phyloP scores from a whole-genome alignment of 1,284 basidiomycete genomes.

The Heterobasidion parviporum region DNA sequence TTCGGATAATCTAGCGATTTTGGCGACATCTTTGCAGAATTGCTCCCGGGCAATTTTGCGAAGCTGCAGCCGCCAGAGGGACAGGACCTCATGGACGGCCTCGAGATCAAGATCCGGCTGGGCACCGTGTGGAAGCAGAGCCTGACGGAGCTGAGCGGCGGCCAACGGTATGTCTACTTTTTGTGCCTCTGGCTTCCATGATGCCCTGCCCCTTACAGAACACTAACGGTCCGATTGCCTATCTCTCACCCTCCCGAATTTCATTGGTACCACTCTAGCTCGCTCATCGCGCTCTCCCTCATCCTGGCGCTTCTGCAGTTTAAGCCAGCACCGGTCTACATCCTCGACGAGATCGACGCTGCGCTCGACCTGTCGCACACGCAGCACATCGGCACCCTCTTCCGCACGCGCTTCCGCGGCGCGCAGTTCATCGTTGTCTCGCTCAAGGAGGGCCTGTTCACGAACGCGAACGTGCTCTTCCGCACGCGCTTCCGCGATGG shows the following conservation, averaged over 20 bases:
- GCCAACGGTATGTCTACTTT: constrained; percentile 68
- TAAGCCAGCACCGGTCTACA: constrained; percentile 99
- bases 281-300: constrained; percentile 91
- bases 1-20: constrained; percentile 63
- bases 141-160: constrained; percentile 94
- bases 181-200: background rate
- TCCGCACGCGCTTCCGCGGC: constrained; percentile 95
- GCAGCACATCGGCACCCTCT: constrained; percentile 94
- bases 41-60: constrained; percentile 94
- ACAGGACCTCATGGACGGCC: constrained; percentile 87
- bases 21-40: constrained; percentile 92
- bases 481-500: constrained; percentile 88
- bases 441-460: constrained; percentile 95
- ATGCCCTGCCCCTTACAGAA: background rate
- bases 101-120: constrained; percentile 95
- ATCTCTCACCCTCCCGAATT: background rate
- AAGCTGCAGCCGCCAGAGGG: constrained; percentile 93
- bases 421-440: constrained; percentile 98
- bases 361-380: constrained; percentile 95
- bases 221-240: background rate
- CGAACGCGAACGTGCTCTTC: constrained; percentile 97
- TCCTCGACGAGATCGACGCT: constrained; percentile 97
- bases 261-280: constrained; percentile 37
- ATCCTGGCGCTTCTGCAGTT: constrained; percentile 99
- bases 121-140: constrained; percentile 97